Conservation (phyloP, 306 rosid genomes). For the Prunus fruticosa region DNA sequence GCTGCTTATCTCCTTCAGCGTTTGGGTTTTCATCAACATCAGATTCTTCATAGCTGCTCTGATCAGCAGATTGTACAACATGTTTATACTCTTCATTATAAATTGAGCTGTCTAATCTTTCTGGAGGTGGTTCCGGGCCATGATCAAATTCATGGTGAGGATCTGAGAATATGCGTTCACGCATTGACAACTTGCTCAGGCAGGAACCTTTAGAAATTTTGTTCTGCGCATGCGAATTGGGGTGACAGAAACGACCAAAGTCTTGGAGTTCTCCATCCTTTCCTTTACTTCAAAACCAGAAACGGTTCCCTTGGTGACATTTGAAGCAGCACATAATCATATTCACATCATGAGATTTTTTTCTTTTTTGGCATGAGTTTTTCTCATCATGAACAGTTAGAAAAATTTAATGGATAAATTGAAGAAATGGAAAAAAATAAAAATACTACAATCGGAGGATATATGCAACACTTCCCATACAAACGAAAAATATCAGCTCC, state of each 20-base stretch:
- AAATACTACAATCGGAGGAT: background rate
- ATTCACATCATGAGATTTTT: background rate
- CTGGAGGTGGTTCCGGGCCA: constrained; percentile 26
- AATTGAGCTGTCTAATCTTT: constrained; percentile 40
- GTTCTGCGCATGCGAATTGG: constrained; percentile 17
- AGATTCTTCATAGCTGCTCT: constrained; percentile 14
- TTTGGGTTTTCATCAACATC: constrained; percentile 7
- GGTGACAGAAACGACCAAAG: constrained; percentile 24
- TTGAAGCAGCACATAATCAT: background rate
- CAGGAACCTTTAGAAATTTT: constrained; percentile 33
- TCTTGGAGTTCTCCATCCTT: constrained; percentile 43
- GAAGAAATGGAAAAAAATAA: no score
- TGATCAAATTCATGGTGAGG: constrained; percentile 22
- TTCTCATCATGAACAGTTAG: background rate
- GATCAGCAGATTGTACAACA: constrained; percentile 18
- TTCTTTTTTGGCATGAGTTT: no score
- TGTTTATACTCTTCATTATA: constrained; percentile 26
- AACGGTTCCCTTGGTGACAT: constrained; percentile 11
- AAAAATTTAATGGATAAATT: background rate
- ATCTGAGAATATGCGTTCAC: background rate
- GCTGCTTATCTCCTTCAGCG: constrained; percentile 2
- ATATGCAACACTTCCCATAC: no score
- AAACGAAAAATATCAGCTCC: no score
- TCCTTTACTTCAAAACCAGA: constrained; percentile 44
- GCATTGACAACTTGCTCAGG: constrained; percentile 25